These are phyloP conservation scores for Aureobasidium sp. DNA, from an alignment of 2,329 filamentous ascomycete genomes.

Conservation along the genomic window DNA sequence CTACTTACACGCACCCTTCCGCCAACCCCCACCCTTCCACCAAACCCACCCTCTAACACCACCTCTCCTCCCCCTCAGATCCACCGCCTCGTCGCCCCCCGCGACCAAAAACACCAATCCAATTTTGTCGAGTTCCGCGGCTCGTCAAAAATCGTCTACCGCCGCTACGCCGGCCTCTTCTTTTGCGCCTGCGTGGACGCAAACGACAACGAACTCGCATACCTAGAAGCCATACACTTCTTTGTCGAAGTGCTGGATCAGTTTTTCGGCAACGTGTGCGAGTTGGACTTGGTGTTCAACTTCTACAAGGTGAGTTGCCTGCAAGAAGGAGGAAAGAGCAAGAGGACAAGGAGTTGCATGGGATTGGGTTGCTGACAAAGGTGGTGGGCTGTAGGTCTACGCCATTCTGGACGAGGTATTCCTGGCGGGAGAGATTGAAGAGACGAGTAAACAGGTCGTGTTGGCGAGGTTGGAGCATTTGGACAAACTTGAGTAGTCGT, in stretches of 20 bases:
- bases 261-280: slow-evolving; percentile 98
- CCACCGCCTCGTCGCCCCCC: slow-evolving; percentile 91
- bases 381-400: slow-evolving; percentile 60
- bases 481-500: slow-evolving; percentile 75
- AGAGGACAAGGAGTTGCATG: background rate
- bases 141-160: slow-evolving; percentile 87
- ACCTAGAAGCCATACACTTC: slow-evolving; percentile 96
- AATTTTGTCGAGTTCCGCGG: slow-evolving; percentile 96
- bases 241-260: slow-evolving; percentile 98
- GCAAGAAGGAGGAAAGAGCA: slow-evolving; percentile 35
- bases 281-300: slow-evolving; percentile 78
- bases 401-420: slow-evolving; percentile 98
- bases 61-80: slow-evolving; percentile 46
- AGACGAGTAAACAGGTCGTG: slow-evolving; percentile 97
- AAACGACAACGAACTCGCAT: slow-evolving; percentile 96
- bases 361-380: slow-evolving; percentile 29
- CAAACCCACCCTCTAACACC: slow-evolving; percentile 4
- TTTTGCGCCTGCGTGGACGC: slow-evolving; percentile 99
- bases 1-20: background rate
- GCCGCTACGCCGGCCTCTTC: slow-evolving; percentile 94
- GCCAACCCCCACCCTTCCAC: slow-evolving; percentile 1
- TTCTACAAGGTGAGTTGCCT: slow-evolving; percentile 53
- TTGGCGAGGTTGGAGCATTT: slow-evolving; percentile 88
- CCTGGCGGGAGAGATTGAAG: slow-evolving; percentile 92
- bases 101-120: slow-evolving; percentile 98